Base-by-base conservation (phyloP, 495 filamentous ascomycete genomes). In the Hypoxylon cercidicola region DNA sequence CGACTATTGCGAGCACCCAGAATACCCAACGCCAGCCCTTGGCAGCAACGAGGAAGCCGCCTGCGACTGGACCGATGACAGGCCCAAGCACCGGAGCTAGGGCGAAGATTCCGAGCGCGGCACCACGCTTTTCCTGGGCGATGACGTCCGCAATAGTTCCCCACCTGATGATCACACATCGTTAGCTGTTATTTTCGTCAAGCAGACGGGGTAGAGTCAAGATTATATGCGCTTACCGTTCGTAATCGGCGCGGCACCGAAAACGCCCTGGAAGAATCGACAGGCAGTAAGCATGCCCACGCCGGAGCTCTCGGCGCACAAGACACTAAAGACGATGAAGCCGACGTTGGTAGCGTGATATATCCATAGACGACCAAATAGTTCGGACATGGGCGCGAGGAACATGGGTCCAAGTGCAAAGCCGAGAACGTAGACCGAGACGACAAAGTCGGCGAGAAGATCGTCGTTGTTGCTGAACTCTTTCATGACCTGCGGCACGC, bases 361-460 rank as follows among this genome's bases (percentile, higher is more conserved):
- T 46, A 83, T 45, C 0, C 55, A 64, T 8, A 78, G 52, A n/a
- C 86, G 74, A 6, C 86, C 86, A 58, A 85, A 84, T 20, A 87
- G 57, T 57, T 88, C 86, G 20, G 81, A 84, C 1, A 87, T 21
- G 2, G 86, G 86, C 3, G 84, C 84, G 3, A 86, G 72, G 12
- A 85, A 46, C 2, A 88, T 66, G 0, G 86, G 86, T 1, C 86
- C 86, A 41, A 85, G 77, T 18, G 79, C 80, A 57, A 84, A 86
- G 21, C 85, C 84, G 0, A 84, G 65, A 3, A 82, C 48, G 57
- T 80, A 78, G 9, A 76, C 60, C 3, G 75, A 77, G 0, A 79
- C 76, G 3, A 69, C 40, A 4, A 76, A 59, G 12, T 43, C 48
- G 2, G 49, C 44, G 16, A 75, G 62, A 0, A 58, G 7, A 8